These are phyloP conservation scores for Leptosphaerulina australis DNA, from an alignment of 2,329 filamentous ascomycete species.

Conservation along the genomic window DNA sequence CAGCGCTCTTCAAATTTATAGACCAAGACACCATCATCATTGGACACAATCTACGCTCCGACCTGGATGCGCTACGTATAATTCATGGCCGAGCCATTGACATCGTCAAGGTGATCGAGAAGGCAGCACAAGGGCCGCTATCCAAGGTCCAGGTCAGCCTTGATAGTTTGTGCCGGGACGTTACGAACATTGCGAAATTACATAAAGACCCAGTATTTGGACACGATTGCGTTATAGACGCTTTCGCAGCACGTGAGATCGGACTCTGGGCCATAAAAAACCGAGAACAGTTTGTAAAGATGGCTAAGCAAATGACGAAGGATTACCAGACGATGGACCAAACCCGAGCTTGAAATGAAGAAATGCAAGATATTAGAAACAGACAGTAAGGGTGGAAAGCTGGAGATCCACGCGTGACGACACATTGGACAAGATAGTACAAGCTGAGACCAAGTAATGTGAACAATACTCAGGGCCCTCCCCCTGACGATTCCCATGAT, in stretches of 20 bases:
- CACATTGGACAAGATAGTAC: not conserved
- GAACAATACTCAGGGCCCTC: not conserved
- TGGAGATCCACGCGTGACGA: not conserved
- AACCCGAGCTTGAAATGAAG: not conserved
- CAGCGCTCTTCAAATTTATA: constrained; percentile 38
- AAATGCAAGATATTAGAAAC: not conserved
- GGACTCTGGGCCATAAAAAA: constrained; percentile 55
- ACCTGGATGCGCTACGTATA: constrained; percentile 44
- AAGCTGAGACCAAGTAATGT: constrained; percentile 2
- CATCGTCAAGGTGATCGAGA: constrained; percentile 39
- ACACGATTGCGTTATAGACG: constrained; percentile 59
- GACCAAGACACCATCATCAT: constrained; percentile 45
- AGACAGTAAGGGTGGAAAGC: not conserved
- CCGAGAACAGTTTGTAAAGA: constrained; percentile 43
- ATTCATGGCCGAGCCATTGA: constrained; percentile 45
- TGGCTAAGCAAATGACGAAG: constrained; percentile 42
- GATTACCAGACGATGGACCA: constrained; percentile 31
- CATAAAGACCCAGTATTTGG: constrained; percentile 35
- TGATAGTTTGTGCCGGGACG: constrained; percentile 36
- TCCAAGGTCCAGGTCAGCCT: constrained; percentile 40
- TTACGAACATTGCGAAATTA: constrained; percentile 19
- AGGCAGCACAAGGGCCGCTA: constrained; percentile 41
- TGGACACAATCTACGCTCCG: constrained; percentile 42
- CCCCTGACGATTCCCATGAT: no score
- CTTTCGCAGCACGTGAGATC: constrained; percentile 57